Conservation (phyloP, 2,329 filamentous ascomycete genomes). For the Myriosclerotinia curreyana region DNA sequence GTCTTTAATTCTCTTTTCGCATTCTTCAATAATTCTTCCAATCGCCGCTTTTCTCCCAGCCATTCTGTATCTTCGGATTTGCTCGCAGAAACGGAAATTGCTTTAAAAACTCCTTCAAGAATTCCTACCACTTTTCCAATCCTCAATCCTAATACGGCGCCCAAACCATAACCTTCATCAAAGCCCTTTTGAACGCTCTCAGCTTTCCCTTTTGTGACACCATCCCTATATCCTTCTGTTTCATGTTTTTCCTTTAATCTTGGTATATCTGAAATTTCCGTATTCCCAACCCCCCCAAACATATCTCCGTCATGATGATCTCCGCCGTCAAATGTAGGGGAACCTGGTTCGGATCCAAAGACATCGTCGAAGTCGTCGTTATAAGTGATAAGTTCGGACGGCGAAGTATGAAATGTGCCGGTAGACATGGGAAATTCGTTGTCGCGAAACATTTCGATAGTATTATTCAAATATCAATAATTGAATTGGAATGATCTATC, state of each 20-base stretch:
- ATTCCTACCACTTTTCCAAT: conserved; percentile 75
- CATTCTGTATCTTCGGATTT: conserved; percentile 23
- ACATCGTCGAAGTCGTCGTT: conserved; percentile 39
- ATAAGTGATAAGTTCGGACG: neutral
- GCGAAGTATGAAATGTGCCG: neutral
- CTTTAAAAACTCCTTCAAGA: conserved; percentile 65
- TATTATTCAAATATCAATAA: neutral
- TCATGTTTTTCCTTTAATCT: conserved; percentile 38
- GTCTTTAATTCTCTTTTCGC: conserved; percentile 61
- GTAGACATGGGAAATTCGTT: conserved; percentile 9
- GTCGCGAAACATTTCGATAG: conserved; percentile 17
- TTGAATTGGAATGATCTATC: neutral
- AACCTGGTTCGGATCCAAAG: conserved; percentile 38
- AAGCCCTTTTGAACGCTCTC: conserved; percentile 80
- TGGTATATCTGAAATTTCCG: conserved; percentile 37
- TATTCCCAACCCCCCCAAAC: conserved; percentile 27
- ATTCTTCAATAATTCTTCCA: conserved; percentile 43
- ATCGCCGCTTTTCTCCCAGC: conserved; percentile 29
- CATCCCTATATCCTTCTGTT: conserved; percentile 88
- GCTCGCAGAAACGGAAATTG: conserved; percentile 38
- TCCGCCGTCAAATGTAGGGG: conserved; percentile 27
- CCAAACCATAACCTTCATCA: conserved; percentile 84
- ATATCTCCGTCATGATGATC: neutral
- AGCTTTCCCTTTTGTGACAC: conserved; percentile 72
- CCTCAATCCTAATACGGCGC: conserved; percentile 72